Conservation (phyloP, 1,284 basidiomycete genomes). For the Leccinum holopus region DNA sequence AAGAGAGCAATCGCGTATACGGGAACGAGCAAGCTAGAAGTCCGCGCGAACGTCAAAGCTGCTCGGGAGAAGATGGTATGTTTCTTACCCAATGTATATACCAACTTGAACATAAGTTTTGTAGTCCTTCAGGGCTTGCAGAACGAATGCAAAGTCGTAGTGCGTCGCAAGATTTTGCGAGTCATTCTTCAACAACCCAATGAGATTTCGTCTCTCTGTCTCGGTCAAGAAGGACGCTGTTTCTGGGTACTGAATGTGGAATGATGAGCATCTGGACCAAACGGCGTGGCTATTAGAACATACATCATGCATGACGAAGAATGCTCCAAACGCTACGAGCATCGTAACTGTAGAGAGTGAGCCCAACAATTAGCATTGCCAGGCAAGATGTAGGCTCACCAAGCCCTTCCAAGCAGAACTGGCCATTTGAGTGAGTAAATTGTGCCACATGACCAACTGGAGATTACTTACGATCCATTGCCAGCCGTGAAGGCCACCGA, state of each 20-base stretch:
- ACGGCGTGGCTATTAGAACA: slow-evolving; percentile 8
- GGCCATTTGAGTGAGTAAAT: slow-evolving; percentile 7
- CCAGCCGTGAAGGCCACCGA: slow-evolving; percentile 43
- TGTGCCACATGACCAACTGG: neutral
- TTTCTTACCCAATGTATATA: slow-evolving; percentile 44
- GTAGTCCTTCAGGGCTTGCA: slow-evolving; percentile 44
- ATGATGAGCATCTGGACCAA: slow-evolving; percentile 1
- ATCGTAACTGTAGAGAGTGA: slow-evolving; percentile 33
- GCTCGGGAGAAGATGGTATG: neutral
- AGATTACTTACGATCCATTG: slow-evolving; percentile 48
- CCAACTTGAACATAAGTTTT: slow-evolving; percentile 46
- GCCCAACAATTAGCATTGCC: neutral
- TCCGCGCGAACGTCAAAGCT: slow-evolving; percentile 10
- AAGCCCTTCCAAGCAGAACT: slow-evolving; percentile 38
- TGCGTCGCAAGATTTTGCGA: slow-evolving; percentile 34
- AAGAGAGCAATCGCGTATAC: slow-evolving; percentile 62
- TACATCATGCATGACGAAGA: slow-evolving; percentile 47
- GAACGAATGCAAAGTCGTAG: slow-evolving; percentile 39
- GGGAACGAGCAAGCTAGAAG: slow-evolving; percentile 45
- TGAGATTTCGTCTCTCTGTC: slow-evolving; percentile 36
- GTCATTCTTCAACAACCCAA: slow-evolving; percentile 42
- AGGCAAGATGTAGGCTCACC: slow-evolving; percentile 12
- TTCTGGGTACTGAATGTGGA: slow-evolving; percentile 41
- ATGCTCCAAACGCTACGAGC: slow-evolving; percentile 37
- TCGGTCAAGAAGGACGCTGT: slow-evolving; percentile 47